Evolutionary conservation across 371 early-diverging fungal species (phyloP).

Genomic region (Circinella minor): DNA sequence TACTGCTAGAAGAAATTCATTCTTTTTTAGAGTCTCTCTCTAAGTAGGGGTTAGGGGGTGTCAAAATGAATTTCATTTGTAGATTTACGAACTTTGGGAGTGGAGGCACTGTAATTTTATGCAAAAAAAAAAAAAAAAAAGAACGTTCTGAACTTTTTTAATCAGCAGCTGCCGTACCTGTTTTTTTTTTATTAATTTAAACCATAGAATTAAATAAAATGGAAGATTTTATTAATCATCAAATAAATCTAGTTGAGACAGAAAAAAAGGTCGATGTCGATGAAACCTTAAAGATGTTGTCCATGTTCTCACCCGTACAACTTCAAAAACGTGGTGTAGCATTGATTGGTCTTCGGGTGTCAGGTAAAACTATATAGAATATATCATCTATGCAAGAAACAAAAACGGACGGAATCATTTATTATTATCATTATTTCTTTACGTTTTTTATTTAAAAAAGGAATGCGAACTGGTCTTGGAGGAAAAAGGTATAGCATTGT

Average conservation of each 20-base stretch:
- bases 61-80: no score
- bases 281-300: slow-evolving; percentile 57
- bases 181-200: no score
- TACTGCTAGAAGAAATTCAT: no score
- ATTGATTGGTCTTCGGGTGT: slow-evolving; percentile 65
- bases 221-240: slow-evolving; percentile 53
- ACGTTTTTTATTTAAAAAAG: slow-evolving; percentile 16
- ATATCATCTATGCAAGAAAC: background rate
- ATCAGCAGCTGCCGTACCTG: no score
- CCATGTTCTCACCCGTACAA: slow-evolving; percentile 59
- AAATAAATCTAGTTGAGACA: slow-evolving; percentile 60
- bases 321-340: slow-evolving; percentile 75
- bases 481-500: slow-evolving; percentile 62
- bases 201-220: background rate
- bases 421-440: no score
- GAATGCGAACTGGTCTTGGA: slow-evolving; percentile 77
- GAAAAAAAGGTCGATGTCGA: slow-evolving; percentile 70
- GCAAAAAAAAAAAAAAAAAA: no score
- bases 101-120: no score
- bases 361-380: slow-evolving; percentile 31
- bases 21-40: no score
- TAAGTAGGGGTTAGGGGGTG: no score
- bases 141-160: no score
- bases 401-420: background rate
- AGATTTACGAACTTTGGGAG: no score